Base-by-base conservation (phyloP, 1,284 basidiomycete species). In the Phellinidium pouzarii region DNA sequence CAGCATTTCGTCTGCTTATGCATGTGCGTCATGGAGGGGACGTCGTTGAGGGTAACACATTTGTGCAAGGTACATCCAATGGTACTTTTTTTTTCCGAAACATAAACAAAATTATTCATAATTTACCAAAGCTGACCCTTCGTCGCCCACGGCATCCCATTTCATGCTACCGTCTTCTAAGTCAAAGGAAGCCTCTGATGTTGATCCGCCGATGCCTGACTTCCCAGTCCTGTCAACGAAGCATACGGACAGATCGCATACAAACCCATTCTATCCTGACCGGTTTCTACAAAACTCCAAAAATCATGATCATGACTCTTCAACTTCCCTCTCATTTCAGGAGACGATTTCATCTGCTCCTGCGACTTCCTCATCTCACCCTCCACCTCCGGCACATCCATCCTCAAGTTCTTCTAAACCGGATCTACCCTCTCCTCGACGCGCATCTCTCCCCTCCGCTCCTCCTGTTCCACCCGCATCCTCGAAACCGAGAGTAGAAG, bases 41-140 rank as follows among this genome's bases (percentile, higher is more conserved):
- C 5, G 64, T 84, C 1, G 82, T 85, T 54, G 69, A 78, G 37
- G 70, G 69, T 9, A 71, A 87, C 29, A 84, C 82, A 0, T 88
- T 88, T 60, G 73, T 84, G 1, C 85, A 88, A 72, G 80, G 86
- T 86, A 56, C 56, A 75, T 64, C 2, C 40, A n/a, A 27, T 50
- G 12, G 48, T 46, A 6, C 20, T 14, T 19, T 50, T 22, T 5
- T 14, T n/a, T 12, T 6, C 45, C 9, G 26, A 25, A 9, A 8
- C 26, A n/a, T 37, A n/a, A n/a, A 27, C 34, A 5, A 27, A 27
- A 14, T 45, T 8, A 11, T 7, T 7, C 12, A 4, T 19, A 26
- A 11, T 45, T 23, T 23, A 27, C 19, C 17, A 40, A 20, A 54
- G 52, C 52, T 14, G 47, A 44, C 20, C 51, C 48, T 19, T 49